These are phyloP conservation scores for Alternaria hordeiaustralica DNA, from an alignment of 2,329 filamentous ascomycete species.

Conservation along the genomic window DNA sequence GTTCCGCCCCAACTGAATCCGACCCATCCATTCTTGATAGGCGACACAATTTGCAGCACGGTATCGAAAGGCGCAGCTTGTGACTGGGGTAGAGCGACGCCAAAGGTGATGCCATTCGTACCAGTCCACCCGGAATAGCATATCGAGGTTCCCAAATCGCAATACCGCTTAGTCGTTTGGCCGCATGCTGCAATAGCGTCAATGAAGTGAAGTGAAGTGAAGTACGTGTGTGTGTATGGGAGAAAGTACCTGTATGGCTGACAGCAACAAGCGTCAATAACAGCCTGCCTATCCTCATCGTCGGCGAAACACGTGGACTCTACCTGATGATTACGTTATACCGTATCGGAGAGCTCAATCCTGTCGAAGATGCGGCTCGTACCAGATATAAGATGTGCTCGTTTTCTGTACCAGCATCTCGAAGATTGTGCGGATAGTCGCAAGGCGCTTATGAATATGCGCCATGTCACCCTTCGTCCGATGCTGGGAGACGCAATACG, in stretches of 20 bases:
- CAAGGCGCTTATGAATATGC: background rate
- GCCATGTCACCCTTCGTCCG: constrained; percentile 17
- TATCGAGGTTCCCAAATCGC: constrained; percentile 39
- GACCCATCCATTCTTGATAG: constrained; percentile 56
- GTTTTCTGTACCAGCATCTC: constrained; percentile 22
- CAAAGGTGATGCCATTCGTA: constrained; percentile 40
- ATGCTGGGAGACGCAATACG: constrained; percentile 19
- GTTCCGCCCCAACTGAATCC: constrained; percentile 59
- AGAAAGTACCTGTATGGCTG: constrained; percentile 18
- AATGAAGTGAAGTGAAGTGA: background rate
- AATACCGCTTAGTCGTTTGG: constrained; percentile 32
- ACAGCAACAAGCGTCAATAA: constrained; percentile 11
- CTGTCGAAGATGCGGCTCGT: constrained; percentile 16
- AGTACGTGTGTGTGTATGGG: background rate
- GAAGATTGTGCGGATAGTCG: background rate
- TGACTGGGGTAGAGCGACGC: constrained; percentile 47
- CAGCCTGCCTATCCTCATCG: constrained; percentile 20
- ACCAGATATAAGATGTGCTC: constrained; percentile 9
- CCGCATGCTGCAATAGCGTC: constrained; percentile 12
- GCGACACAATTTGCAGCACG: constrained; percentile 55
- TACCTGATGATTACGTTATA: background rate
- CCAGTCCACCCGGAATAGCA: constrained; percentile 54
- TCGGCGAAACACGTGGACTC: background rate
- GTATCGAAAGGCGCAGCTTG: constrained; percentile 48
- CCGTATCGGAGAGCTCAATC: constrained; percentile 1